Evolutionary conservation across 2,329 filamentous ascomycete species (phyloP).

Genomic region (Talaromyces marneffei): DNA sequence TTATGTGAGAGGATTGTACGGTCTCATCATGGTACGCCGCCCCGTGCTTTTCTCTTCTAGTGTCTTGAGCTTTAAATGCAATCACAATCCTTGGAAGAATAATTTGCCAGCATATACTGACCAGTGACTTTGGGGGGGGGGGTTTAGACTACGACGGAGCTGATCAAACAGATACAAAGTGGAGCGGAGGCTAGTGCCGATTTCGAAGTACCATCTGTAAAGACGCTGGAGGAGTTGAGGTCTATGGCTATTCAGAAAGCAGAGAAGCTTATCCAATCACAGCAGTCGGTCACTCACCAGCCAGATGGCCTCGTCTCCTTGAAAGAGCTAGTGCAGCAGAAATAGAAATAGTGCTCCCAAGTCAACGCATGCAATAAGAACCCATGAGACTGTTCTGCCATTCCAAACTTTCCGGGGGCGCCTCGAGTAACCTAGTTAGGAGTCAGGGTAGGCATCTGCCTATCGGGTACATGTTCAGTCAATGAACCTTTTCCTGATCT

Average conservation of each 20-base stretch:
- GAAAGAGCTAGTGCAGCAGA: conserved; percentile 35
- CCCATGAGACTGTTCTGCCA: background rate
- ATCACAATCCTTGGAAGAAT: too few species aligned
- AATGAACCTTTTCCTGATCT: background rate
- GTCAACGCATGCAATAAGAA: background rate
- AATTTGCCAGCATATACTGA: background rate
- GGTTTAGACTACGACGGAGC: conserved; percentile 18
- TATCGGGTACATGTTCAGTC: background rate
- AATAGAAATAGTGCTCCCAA: background rate
- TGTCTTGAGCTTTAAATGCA: background rate
- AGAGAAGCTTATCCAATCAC: conserved; percentile 30
- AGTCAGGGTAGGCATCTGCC: background rate
- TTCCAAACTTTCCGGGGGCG: background rate
- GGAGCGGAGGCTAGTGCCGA: conserved; percentile 13
- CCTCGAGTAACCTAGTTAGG: background rate
- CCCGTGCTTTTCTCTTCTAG: background rate
- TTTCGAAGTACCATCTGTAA: conserved; percentile 18
- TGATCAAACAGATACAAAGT: conserved; percentile 20
- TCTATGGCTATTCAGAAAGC: conserved; percentile 33
- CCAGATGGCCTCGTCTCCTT: conserved; percentile 39
- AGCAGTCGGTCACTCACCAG: background rate
- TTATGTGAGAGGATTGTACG: conserved; percentile 88
- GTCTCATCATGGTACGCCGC: conserved; percentile 65
- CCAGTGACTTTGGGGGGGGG: background rate
- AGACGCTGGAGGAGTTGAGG: conserved; percentile 30